Evolutionary conservation across 2,329 filamentous ascomycete species (phyloP), one percentile per base, ranked within the genome.

Genomic region (Ceratocystiopsis sp.): DNA sequence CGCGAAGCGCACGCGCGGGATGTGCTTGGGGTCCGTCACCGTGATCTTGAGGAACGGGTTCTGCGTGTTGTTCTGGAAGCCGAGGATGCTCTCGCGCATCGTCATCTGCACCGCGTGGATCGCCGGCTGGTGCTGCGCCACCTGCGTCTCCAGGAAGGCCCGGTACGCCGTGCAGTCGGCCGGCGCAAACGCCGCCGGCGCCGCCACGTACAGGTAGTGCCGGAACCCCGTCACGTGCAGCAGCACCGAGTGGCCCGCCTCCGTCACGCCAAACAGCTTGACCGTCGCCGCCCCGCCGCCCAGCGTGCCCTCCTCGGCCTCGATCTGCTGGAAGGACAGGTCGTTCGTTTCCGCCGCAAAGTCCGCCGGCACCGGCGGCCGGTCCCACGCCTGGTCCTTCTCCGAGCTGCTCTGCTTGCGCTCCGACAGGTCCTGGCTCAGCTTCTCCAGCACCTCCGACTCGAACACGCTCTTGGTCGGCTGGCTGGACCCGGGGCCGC

Each of bases 201-300:
- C 91, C 11, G 84, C 81, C 38, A 96, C 77, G 55, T 94, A 98
- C 44, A 98, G 75, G 57, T 98, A 98, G 59, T 98, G 91, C 52
- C 85, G 80, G 62, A 98, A 98, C 55, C 86, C 84, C 15, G 84
- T 94, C 49, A 98, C 87, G 59, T 98, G 91, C 13, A 98, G 68
- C 59, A 98, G 74, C 35, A 94, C 85, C 3, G 91, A 98, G 61
- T 98, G 81, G 43, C 91, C 91, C 47, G 67, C 59, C 53, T 75
- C 62, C 2, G 85, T 94, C 4, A 96, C 86, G 53, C 91, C 91
- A 61, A 96, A 98, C 17, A 98, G 71, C 65, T 91, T 93, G 45
- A 98, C 75, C 0, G 84, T 80, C 0, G 84, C 68, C 55, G 62
- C 78, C 17, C 84, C 84, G 40, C 83, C 83, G 57, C 80, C 66